phyloP scores from a whole-genome alignment of 352 stramenopile species.

The Stramenopiles sp. region DNA sequence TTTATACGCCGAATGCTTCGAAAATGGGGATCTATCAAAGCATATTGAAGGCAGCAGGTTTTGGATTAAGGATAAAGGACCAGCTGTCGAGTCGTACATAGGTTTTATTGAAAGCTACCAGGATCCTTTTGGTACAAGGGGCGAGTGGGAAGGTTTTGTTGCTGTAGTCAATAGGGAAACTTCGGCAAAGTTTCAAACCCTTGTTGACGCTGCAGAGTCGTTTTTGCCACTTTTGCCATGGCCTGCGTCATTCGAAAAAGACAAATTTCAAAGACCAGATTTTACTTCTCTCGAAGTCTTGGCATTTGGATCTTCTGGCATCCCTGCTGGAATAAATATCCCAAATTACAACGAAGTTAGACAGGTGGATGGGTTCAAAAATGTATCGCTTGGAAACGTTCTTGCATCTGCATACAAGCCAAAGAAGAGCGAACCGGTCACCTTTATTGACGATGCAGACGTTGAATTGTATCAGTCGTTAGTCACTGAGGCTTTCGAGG shows the following conservation, averaged over 20 bases:
- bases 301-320: constrained; percentile 19
- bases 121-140: constrained; percentile 22
- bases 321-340: constrained; percentile 27
- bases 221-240: constrained; percentile 22
- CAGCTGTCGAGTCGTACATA: constrained; percentile 22
- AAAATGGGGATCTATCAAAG: constrained; percentile 15
- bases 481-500: constrained; percentile 20
- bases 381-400: constrained; percentile 20
- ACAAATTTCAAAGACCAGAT: constrained; percentile 22
- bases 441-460: constrained; percentile 20
- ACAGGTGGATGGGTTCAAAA: constrained; percentile 24
- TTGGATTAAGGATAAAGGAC: constrained; percentile 23
- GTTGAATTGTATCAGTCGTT: constrained; percentile 16
- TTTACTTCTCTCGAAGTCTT: constrained; percentile 27
- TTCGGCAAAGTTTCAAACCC: constrained; percentile 18
- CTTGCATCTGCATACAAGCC: constrained; percentile 1
- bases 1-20: constrained; percentile 10
- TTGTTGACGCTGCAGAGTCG: constrained; percentile 20
- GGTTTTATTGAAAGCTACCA: constrained; percentile 26
- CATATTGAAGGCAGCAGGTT: constrained; percentile 20
- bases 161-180: constrained; percentile 24
- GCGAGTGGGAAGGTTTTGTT: constrained; percentile 22
- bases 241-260: constrained; percentile 24
- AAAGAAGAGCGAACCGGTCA: constrained; percentile 18
- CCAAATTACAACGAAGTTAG: constrained; percentile 25